phyloP scores from a whole-genome alignment of 768 basidiomycete genomes.

The Thelephora aurantiotincta region DNA sequence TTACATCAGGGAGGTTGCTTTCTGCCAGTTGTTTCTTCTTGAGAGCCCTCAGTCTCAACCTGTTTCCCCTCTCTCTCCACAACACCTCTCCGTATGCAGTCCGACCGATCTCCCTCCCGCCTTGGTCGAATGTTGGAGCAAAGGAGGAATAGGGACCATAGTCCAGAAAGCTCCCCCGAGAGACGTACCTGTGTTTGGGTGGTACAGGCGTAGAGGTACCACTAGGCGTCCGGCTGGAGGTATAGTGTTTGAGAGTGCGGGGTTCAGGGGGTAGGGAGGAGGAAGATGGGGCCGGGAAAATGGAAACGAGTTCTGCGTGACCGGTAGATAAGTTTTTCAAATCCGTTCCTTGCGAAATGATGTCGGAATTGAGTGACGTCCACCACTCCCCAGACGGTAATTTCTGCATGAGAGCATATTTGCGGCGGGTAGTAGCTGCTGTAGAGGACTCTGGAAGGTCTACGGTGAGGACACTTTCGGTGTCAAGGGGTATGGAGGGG shows the following conservation, averaged over 20 bases:
- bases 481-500: slow-evolving; percentile 29
- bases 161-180: slow-evolving; percentile 59
- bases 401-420: slow-evolving; percentile 69
- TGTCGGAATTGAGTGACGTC: slow-evolving; percentile 49
- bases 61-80: slow-evolving; percentile 20
- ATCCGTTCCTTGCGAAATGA: slow-evolving; percentile 22
- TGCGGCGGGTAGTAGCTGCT: slow-evolving; percentile 23
- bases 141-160: slow-evolving; percentile 68
- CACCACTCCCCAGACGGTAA: slow-evolving; percentile 69
- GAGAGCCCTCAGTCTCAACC: slow-evolving; percentile 11
- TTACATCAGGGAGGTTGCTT: slow-evolving; percentile 5
- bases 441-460: slow-evolving; percentile 8
- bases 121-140: slow-evolving; percentile 68
- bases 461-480: slow-evolving; percentile 27
- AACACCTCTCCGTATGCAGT: slow-evolving; percentile 44
- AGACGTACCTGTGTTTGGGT: slow-evolving; percentile 33
- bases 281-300: slow-evolving; percentile 49
- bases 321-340: slow-evolving; percentile 42
- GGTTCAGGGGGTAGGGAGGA: slow-evolving; percentile 11
- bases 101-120: slow-evolving; percentile 57
- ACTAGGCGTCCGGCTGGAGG: slow-evolving; percentile 23
- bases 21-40: background rate
- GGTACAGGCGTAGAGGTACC: slow-evolving; percentile 22
- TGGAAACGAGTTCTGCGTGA: slow-evolving; percentile 62
- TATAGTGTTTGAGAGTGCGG: slow-evolving; percentile 47